Base-by-base conservation (phyloP, 257 asterid genomes). In the Solanum phureja region DNA sequence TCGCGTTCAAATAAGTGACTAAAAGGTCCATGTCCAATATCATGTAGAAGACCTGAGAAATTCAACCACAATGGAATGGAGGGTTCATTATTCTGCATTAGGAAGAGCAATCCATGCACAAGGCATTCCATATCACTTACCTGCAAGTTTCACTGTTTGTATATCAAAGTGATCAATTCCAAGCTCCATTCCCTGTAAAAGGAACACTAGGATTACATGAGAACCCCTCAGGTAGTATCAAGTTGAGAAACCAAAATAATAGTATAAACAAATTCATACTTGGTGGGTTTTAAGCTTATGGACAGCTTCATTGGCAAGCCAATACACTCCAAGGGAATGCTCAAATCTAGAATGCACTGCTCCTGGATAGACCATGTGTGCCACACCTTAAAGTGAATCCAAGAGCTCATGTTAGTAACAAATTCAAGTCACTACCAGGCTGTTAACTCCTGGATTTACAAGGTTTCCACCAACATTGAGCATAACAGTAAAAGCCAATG, bases 261-360 rank as follows among this genome's bases (percentile, higher is more conserved):
- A 33, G 84, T 31, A 23, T 24, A 72, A 24, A 33, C 14, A 72
- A 86, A 87, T 64, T 83, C 90, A 40, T 89, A 97, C 99, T 87
- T 95, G 92, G 82, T 92, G 94, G 87, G 81, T 87, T 87, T 93
- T 93, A 73, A 97, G 98, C 87, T 87, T 95, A 76, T 94, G 94
- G 91, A 95, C 92, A 60, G 98, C 95, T 87, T 94, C 95, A 87
- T 96, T 95, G 88, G 98, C 98, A 79, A 97, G 97, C 97, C 96
- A 94, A 86, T 95, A 97, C 84, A 94, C 99, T 87, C 99, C 99
- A 88, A 97, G 98, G 83, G 98, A 95, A 89, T 97, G 99, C 90
- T 90, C 91, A 88, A 86, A 87, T 87, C 92, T 89, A 88, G 90
- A 89, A 87, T 93, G 99, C 86, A 97, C 98, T 7, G 99, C 98